Evolutionary conservation across 2,329 filamentous ascomycete genomes (phyloP).

Genomic region (Plectosphaerella cucumerina): DNA sequence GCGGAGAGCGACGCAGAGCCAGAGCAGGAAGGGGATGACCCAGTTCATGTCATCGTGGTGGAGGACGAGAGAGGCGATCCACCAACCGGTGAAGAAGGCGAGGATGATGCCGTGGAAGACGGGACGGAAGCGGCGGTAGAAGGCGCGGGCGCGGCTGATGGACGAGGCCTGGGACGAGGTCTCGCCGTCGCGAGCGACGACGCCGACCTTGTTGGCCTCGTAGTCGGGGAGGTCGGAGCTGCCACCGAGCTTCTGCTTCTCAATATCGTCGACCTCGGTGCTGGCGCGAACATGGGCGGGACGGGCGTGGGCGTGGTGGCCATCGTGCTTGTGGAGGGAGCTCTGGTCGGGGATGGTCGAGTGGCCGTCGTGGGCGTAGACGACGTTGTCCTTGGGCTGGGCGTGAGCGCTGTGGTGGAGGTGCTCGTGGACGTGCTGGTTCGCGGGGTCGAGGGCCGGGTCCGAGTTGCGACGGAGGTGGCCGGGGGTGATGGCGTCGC

Average conservation of each 20-base stretch:
- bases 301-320: constrained; percentile 8
- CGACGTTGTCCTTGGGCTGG: constrained; percentile 35
- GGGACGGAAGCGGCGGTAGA: constrained; percentile 42
- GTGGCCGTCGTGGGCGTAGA: constrained; percentile 39
- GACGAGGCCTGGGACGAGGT: constrained; percentile 13
- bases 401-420: constrained; percentile 33
- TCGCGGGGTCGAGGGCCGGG: constrained; percentile 28
- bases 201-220: constrained; percentile 33
- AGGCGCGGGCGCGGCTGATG: constrained; percentile 19
- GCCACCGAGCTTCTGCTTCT: constrained; percentile 17
- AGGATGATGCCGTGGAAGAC: constrained; percentile 42
- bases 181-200: constrained; percentile 22
- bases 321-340: constrained; percentile 23
- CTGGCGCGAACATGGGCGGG: constrained; percentile 22
- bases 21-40: constrained; percentile 81
- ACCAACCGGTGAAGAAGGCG: constrained; percentile 56
- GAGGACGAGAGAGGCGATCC: constrained; percentile 69
- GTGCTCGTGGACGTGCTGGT: constrained; percentile 41
- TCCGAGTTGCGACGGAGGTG: constrained; percentile 21
- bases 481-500: not conserved
- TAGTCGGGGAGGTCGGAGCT: constrained; percentile 27
- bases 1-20: constrained; percentile 69
- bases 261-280: constrained; percentile 21
- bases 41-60: constrained; percentile 72
- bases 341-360: constrained; percentile 31